Base-by-base conservation (phyloP, 2,329 filamentous ascomycete species). In the Epichloe aotearoae region DNA sequence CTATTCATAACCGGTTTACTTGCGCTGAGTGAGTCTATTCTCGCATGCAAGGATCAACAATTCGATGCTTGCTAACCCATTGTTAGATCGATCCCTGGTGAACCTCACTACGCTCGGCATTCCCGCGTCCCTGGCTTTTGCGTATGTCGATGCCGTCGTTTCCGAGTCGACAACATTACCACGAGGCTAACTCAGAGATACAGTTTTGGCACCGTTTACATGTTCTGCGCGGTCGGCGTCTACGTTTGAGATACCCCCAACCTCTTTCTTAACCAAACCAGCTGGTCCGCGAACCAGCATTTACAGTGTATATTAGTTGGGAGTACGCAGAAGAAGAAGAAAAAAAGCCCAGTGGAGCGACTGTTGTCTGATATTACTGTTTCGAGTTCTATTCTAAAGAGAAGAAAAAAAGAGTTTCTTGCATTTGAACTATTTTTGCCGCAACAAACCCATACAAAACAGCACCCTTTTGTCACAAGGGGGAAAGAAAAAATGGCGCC, bases 171-270 rank as follows among this genome's bases (percentile, higher is more conserved):
- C 5, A 36, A 7, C 2, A 20, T 40, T 3, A 36, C 23, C 34
- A 54, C 14, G n/a, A 38, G 42, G 49, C 64, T 64, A 50, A 60
- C 26, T 12, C 33, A 2, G n/a, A 19, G 30, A 23, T 10, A 11
- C 63, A 96, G 91, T 47, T 86, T 95, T 68, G 93, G 93, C 60
- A 84, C 91, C 47, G 89, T 98, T 44, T 96, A 93, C 72, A 95
- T 96, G 85, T 97, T 98, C 72, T 98, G 93, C 71, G 93, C 90
- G 54, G 93, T 93, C 66, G 93, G 93, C 67, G 93, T 98, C 65
- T 97, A 98, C 82, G 88, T 98, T 68, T 98, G 80, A 75, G 67
- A 80, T 71, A 73, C 70, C 71, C 67, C 61, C 53, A 56, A 54
- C 64, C 34, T 38, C 19, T 10, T 20, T 12, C 8, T 47, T 26